Percentiles rank a stretch among this genome's conserved stretches.
Conservation (phyloP, 768 basidiomycete genomes). For the Russula ochroleuca region DNA sequence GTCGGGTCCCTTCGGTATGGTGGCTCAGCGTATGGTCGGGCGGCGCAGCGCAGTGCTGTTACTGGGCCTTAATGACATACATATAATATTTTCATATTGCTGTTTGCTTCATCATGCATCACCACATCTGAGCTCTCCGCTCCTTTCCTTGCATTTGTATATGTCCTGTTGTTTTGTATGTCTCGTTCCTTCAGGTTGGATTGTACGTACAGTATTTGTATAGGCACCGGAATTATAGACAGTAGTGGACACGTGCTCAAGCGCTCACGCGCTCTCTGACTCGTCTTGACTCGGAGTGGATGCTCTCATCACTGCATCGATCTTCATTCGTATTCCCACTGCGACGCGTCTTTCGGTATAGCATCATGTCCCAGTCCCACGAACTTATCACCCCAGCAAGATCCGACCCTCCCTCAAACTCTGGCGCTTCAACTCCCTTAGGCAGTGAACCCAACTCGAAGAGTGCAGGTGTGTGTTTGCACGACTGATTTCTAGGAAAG, state of each 20-base stretch:
- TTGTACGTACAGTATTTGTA: too few relatives aligned
- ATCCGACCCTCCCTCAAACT: conserved; percentile 10
- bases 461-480: conserved; percentile 39
- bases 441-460: conserved; percentile 34
- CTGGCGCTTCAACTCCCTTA: conserved; percentile 17
- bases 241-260: too few relatives aligned
- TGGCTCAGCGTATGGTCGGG: conserved; percentile 9
- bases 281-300: background rate
- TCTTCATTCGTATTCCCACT: conserved; percentile 24
- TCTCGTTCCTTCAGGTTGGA: too few relatives aligned
- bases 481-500: background rate
- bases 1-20: conserved; percentile 25
- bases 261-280: background rate
- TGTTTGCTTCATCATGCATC: background rate
- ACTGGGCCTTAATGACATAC: background rate
- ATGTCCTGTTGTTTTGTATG: background rate
- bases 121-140: too few relatives aligned
- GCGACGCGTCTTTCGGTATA: conserved; percentile 8
- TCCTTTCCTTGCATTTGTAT: background rate
- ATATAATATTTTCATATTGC: background rate
- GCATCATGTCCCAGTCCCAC: conserved; percentile 28
- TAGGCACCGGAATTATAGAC: too few relatives aligned
- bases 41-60: conserved; percentile 17
- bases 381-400: conserved; percentile 8
- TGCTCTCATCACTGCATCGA: conserved; percentile 30